These are phyloP conservation scores for Hordeum pubiflorum DNA, from an alignment of 202 grass and related monocot genomes.

Conservation along the genomic window DNA sequence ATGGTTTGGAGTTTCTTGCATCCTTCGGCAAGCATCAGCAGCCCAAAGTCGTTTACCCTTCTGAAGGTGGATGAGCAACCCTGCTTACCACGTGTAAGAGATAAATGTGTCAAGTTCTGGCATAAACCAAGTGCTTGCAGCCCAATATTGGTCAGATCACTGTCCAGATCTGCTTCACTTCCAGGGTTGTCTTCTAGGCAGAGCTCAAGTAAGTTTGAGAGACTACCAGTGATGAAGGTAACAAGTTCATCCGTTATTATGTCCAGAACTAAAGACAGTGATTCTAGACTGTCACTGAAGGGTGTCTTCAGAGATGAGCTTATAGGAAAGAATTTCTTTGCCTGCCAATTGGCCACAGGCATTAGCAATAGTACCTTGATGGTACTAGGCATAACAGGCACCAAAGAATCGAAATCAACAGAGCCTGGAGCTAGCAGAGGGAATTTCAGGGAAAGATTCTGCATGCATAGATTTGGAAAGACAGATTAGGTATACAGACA, in stretches of 20 bases:
- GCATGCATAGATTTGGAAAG: constrained; percentile 20
- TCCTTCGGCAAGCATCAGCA: constrained; percentile 76
- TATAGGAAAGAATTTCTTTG: constrained; percentile 38
- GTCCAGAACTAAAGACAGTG: constrained; percentile 74
- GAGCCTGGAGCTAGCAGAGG: constrained; percentile 31
- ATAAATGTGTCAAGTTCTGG: constrained; percentile 65
- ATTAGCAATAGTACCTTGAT: constrained; percentile 65
- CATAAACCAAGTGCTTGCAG: constrained; percentile 70
- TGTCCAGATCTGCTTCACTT: constrained; percentile 41
- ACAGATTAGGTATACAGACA: background rate
- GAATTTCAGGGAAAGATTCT: constrained; percentile 76
- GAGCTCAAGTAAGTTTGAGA: constrained; percentile 61
- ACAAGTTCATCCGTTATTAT: constrained; percentile 71
- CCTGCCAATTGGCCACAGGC: constrained; percentile 49
- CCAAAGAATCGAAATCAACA: constrained; percentile 36
- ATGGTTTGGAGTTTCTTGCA: constrained; percentile 84
- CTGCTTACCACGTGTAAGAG: constrained; percentile 54
- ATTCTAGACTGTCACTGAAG: constrained; percentile 37
- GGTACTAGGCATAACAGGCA: constrained; percentile 43
- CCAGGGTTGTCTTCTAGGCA: constrained; percentile 73
- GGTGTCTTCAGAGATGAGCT: constrained; percentile 24
- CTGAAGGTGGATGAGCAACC: constrained; percentile 44
- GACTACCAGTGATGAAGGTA: constrained; percentile 49
- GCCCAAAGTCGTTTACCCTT: constrained; percentile 86
- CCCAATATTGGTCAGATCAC: constrained; percentile 70